A percentile compares a stretch with the other conserved stretches of the same genome.
phyloP scores from a whole-genome alignment of 2,329 filamentous ascomycete species.

The Pseudohalonectria lignicola region DNA sequence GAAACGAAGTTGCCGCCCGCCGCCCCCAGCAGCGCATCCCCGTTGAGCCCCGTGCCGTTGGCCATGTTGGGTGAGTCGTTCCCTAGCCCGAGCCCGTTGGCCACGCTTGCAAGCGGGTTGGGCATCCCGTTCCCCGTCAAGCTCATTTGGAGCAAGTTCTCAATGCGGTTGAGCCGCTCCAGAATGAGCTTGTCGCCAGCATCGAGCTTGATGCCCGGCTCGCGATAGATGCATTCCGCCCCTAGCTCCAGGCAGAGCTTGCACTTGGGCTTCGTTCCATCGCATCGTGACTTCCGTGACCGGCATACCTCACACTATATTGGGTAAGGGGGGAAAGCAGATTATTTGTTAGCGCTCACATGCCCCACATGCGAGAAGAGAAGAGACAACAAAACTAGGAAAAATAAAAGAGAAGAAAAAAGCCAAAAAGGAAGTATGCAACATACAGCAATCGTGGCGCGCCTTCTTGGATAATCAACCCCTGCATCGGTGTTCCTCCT shows the following conservation, averaged over 20 bases:
- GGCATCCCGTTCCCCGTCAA: conserved; percentile 43
- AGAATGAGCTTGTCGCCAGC: conserved; percentile 79
- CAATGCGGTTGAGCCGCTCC: conserved; percentile 67
- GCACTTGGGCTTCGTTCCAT: conserved; percentile 72
- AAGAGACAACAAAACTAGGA: conserved; percentile 7
- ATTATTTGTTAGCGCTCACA: no score
- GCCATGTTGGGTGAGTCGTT: conserved; percentile 55
- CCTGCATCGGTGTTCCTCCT: conserved; percentile 50
- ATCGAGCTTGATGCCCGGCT: conserved; percentile 79
- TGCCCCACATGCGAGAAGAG: conserved; percentile 8
- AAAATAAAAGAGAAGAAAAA: conserved; percentile 3
- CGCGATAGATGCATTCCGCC: conserved; percentile 74
- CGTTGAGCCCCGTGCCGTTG: conserved; percentile 47
- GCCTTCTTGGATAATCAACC: conserved; percentile 51
- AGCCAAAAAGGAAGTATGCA: no score
- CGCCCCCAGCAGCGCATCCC: conserved; percentile 41
- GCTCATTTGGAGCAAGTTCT: conserved; percentile 64
- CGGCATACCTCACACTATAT: conserved; percentile 69
- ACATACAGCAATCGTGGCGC: conserved; percentile 56
- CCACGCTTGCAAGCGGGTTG: no score
- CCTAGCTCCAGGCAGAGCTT: conserved; percentile 74
- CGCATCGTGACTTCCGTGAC: conserved; percentile 68
- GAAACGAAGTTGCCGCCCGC: conserved; percentile 36
- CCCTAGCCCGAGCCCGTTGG: conserved; percentile 26
- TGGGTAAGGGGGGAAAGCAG: neutral